Percentiles rank a stretch among this genome's conserved stretches.
Conservation (phyloP, 352 stramenopile species). For the Pythium dissotocum region DNA sequence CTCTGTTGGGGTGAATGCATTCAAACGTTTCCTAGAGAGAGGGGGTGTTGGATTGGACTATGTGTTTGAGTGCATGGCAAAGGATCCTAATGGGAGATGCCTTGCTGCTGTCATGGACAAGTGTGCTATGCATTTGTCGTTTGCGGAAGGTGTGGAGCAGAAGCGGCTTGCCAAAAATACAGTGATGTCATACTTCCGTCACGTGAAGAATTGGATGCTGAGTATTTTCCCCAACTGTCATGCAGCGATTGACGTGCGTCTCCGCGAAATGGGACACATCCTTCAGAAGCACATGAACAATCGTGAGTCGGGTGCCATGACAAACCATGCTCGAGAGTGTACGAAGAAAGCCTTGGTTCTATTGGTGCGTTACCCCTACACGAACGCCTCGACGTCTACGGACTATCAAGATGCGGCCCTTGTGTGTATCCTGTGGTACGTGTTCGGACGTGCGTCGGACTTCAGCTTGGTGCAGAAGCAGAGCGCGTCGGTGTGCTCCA, state of each 20-base stretch:
- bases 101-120: not conserved
- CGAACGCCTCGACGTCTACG: not conserved
- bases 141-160: not conserved
- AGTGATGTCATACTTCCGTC: not conserved
- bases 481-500: slow-evolving; percentile 13
- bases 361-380: slow-evolving; percentile 2
- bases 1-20: not conserved
- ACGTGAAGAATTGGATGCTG: not conserved
- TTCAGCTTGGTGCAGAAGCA: slow-evolving; percentile 26
- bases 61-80: not conserved
- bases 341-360: slow-evolving; percentile 4
- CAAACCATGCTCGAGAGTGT: not conserved
- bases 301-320: not conserved
- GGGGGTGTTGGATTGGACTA: not conserved
- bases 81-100: not conserved
- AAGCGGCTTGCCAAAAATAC: not conserved
- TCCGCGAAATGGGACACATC: not conserved
- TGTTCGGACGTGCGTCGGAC: slow-evolving; percentile 33
- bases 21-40: not conserved
- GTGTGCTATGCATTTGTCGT: not conserved
- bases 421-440: slow-evolving; percentile 28
- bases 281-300: not conserved
- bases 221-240: not conserved
- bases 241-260: not conserved
- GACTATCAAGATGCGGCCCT: slow-evolving; percentile 30